Evolutionary conservation across 139 green algal species (phyloP).

Genomic region (Zygnema cylindricum): DNA sequence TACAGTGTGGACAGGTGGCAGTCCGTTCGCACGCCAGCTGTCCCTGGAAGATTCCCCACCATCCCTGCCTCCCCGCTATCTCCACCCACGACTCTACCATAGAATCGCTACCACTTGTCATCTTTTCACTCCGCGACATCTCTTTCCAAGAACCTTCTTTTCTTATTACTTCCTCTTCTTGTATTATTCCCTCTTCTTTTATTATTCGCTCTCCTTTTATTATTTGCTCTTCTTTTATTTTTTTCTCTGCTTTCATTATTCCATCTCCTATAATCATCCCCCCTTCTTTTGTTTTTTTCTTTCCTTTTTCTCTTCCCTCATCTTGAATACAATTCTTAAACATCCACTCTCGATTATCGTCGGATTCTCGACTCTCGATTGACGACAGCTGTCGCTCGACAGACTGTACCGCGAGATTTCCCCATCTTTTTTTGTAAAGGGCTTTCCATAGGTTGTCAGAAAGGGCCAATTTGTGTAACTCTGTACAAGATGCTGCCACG

Average conservation of each 20-base stretch:
- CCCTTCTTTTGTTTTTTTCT: background rate
- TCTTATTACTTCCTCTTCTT: background rate
- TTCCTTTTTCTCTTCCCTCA: background rate
- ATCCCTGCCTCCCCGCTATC: background rate
- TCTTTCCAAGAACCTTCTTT: too few relatives aligned
- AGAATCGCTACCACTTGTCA: too few relatives aligned
- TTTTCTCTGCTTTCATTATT: background rate
- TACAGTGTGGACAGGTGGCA: background rate
- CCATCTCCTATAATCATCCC: background rate
- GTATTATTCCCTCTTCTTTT: background rate
- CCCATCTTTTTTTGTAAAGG: background rate
- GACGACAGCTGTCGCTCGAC: background rate
- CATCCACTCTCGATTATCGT: background rate
- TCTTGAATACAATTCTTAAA: background rate
- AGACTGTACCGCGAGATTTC: background rate
- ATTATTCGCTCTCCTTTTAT: background rate
- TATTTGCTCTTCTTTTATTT: background rate
- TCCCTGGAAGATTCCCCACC: background rate
- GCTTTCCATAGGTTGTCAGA: background rate
- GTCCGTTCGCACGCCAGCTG: background rate
- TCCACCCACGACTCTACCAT: too few relatives aligned
- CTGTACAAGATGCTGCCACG: background rate
- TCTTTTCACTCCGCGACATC: too few relatives aligned
- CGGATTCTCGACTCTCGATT: background rate
- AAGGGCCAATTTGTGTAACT: background rate